Conservation (phyloP, 208 protist genomes). For the Angomonas ambiguus region DNA sequence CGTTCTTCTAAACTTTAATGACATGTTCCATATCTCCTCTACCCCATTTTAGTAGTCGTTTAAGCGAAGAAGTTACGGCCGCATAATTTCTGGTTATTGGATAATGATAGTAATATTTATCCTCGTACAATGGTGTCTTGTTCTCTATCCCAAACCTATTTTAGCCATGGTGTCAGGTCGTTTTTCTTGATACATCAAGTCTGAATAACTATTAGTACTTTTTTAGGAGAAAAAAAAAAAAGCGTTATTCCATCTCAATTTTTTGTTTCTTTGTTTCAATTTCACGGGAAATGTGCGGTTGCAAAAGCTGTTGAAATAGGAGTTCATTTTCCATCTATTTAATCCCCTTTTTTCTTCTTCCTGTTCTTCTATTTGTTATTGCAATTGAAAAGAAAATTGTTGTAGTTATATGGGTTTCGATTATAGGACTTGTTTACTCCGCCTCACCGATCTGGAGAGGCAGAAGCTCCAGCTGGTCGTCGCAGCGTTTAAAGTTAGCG, state of each 20-base stretch:
- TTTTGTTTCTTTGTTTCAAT: neutral
- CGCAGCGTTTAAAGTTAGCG: slow-evolving; percentile 81
- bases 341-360: neutral
- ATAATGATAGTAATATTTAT: neutral
- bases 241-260: neutral
- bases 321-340: too few species aligned
- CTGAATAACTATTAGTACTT: neutral
- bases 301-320: too few species aligned
- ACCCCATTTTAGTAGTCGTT: neutral
- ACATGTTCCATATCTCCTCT: slow-evolving; percentile 6
- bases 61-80: neutral
- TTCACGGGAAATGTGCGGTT: neutral
- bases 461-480: slow-evolving; percentile 84
- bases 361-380: neutral
- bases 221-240: slow-evolving; percentile 1
- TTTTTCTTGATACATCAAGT: neutral
- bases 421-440: slow-evolving; percentile 36
- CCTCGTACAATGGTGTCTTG: neutral
- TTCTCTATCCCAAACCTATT: neutral
- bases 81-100: neutral
- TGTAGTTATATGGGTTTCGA: slow-evolving; percentile 6
- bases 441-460: slow-evolving; percentile 69
- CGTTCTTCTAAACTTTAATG: slow-evolving; percentile 9
- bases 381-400: too few species aligned
- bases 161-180: neutral